phyloP scores from a whole-genome alignment of 306 rosid species.

The Cyamopsis tetragonoloba region DNA sequence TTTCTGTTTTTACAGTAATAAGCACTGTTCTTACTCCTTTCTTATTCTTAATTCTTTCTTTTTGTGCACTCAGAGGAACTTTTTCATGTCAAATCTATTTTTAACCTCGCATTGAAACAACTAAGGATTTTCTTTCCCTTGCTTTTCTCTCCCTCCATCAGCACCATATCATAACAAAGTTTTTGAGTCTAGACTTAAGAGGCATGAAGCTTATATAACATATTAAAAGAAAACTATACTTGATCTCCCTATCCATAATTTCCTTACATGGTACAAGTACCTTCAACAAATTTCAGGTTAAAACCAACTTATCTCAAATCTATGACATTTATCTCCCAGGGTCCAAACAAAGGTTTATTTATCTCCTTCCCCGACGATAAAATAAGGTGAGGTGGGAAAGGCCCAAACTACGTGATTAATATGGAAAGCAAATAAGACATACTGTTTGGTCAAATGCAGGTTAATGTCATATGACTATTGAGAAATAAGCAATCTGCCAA shows the following conservation, averaged over 20 bases:
- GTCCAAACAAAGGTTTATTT: not conserved
- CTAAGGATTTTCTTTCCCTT: not conserved
- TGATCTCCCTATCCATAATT: not conserved
- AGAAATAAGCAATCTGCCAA: conserved; percentile 1
- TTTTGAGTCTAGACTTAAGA: not conserved
- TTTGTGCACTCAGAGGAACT: not conserved
- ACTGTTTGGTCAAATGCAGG: not conserved
- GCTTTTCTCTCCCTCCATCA: not conserved
- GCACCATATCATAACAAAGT: not conserved
- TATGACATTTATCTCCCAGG: not conserved
- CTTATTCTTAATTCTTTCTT: too few species aligned
- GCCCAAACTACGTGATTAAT: conserved; percentile 10
- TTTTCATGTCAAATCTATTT: conserved; percentile 5
- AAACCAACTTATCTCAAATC: not conserved
- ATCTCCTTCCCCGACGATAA: not conserved
- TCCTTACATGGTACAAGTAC: conserved; percentile 10
- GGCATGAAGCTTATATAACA: not conserved
- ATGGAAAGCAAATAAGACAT: conserved; percentile 3
- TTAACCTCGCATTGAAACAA: not conserved
- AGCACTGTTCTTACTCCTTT: conserved; percentile 7
- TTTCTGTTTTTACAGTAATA: too few species aligned
- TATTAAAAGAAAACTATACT: not conserved
- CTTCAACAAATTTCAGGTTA: not conserved
- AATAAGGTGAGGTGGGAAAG: not conserved
- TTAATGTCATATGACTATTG: not conserved